Evolutionary conservation across 768 basidiomycete genomes (phyloP).

Genomic region (Tricholoma sp.): DNA sequence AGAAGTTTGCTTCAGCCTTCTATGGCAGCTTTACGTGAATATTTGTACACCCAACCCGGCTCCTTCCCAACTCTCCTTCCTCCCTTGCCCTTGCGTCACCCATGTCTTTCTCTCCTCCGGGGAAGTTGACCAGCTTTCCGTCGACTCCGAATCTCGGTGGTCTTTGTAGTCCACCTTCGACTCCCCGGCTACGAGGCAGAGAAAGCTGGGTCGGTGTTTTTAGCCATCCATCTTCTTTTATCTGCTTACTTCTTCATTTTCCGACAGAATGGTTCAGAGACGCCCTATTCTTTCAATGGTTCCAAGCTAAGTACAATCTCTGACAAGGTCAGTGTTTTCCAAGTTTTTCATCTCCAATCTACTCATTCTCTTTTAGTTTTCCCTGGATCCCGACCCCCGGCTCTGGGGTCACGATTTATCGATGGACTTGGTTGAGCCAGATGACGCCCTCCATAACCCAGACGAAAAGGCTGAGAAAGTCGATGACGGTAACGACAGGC

Average conservation of each 20-base stretch:
- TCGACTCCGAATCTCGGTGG: slow-evolving; percentile 27
- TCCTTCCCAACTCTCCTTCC: slow-evolving; percentile 7
- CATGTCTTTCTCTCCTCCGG: slow-evolving; percentile 27
- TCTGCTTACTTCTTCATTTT: neutral
- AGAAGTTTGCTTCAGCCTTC: slow-evolving; percentile 9
- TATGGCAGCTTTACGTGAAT: slow-evolving; percentile 11
- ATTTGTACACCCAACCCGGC: slow-evolving; percentile 8
- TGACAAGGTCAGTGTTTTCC: slow-evolving; percentile 30
- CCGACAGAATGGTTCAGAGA: slow-evolving; percentile 30
- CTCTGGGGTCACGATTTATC: slow-evolving; percentile 61
- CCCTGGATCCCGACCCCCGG: slow-evolving; percentile 60
- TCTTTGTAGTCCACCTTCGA: slow-evolving; percentile 25
- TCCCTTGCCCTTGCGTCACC: slow-evolving; percentile 7
- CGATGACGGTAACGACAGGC: slow-evolving; percentile 25
- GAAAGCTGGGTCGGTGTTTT: slow-evolving; percentile 34
- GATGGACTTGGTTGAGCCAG: slow-evolving; percentile 51
- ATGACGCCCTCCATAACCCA: slow-evolving; percentile 74
- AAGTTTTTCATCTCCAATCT: neutral
- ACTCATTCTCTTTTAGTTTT: slow-evolving; percentile 37
- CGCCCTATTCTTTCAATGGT: slow-evolving; percentile 39
- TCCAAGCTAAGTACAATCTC: slow-evolving; percentile 39
- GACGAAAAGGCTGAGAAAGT: slow-evolving; percentile 26
- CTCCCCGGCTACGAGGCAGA: slow-evolving; percentile 27
- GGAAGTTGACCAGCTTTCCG: slow-evolving; percentile 25
- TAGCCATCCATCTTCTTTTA: neutral